Evolutionary conservation across 345 rosid species (phyloP).

Genomic region (Ricinus communis): DNA sequence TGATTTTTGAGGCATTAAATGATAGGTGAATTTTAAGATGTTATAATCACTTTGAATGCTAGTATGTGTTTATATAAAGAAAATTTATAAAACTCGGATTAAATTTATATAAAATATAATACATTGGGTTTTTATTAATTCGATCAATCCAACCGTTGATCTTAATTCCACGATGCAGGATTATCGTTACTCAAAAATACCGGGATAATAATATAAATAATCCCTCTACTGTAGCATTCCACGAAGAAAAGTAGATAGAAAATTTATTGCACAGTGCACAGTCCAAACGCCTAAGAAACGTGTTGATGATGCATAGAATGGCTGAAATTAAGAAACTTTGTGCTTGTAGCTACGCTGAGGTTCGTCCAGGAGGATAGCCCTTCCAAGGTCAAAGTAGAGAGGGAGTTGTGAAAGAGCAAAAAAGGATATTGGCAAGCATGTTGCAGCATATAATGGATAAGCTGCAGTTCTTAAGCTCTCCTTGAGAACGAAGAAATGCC

Average conservation of each 20-base stretch:
- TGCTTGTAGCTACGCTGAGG: slow-evolving; percentile 11
- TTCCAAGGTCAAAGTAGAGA: slow-evolving; percentile 38
- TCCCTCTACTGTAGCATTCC: too few species aligned
- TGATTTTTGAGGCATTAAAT: too few species aligned
- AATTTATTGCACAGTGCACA: not conserved
- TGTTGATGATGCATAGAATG: not conserved
- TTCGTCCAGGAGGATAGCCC: slow-evolving; percentile 3
- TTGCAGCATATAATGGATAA: slow-evolving; percentile 39
- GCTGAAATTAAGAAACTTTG: slow-evolving; percentile 11
- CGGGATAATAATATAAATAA: too few species aligned
- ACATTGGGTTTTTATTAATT: too few species aligned
- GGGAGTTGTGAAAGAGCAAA: slow-evolving; percentile 49
- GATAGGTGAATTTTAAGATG: too few species aligned
- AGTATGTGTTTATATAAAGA: too few species aligned
- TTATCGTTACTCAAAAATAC: too few species aligned
- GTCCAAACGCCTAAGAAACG: not conserved
- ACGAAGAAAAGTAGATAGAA: not conserved
- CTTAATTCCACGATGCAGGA: too few species aligned
- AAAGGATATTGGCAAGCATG: slow-evolving; percentile 41
- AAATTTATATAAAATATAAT: too few species aligned
- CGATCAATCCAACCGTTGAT: too few species aligned
- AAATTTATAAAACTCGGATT: too few species aligned
- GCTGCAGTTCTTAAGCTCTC: slow-evolving; percentile 40
- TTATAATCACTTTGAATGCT: too few species aligned
- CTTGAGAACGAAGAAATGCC: slow-evolving; percentile 43